These are phyloP conservation scores for Pseudocercospora eumusae DNA, from an alignment of 2,329 filamentous ascomycete species.

Conservation along the genomic window DNA sequence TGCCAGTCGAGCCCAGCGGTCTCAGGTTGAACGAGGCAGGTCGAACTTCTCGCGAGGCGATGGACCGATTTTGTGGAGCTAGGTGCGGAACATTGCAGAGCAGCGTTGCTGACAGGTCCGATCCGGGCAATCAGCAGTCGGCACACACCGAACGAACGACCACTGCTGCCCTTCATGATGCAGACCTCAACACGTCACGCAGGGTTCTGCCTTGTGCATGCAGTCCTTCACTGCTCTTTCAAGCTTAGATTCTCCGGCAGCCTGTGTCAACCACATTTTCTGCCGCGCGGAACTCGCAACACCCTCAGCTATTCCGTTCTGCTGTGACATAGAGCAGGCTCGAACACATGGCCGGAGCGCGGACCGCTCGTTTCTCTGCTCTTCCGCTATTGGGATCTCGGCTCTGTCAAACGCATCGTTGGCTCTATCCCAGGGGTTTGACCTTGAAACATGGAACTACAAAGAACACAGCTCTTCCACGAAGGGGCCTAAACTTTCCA, in stretches of 20 bases:
- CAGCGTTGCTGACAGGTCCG: slow-evolving; percentile 26
- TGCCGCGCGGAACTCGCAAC: slow-evolving; percentile 26
- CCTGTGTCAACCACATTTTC: slow-evolving; percentile 21
- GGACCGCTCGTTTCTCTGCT: slow-evolving; percentile 18
- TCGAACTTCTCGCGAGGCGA: background rate
- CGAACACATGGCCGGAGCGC: slow-evolving; percentile 25
- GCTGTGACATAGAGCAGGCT: slow-evolving; percentile 23
- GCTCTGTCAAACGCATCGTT: slow-evolving; percentile 28
- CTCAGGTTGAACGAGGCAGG: background rate
- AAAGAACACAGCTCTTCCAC: slow-evolving; percentile 22
- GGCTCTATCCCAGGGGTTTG: slow-evolving; percentile 21
- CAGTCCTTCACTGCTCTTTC: slow-evolving; percentile 4
- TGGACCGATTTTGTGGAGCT: background rate
- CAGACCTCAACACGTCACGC: slow-evolving; percentile 16
- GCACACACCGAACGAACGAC: slow-evolving; percentile 24
- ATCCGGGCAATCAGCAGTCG: slow-evolving; percentile 22
- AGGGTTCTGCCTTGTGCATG: slow-evolving; percentile 19
- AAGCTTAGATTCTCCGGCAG: slow-evolving; percentile 15
- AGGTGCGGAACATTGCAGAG: slow-evolving; percentile 20
- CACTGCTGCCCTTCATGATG: slow-evolving; percentile 18
- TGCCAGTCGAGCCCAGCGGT: background rate
- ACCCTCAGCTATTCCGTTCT: slow-evolving; percentile 21
- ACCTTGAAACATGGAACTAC: slow-evolving; percentile 27
- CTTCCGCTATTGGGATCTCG: slow-evolving; percentile 24
- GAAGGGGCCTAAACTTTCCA: slow-evolving; percentile 14